Evolutionary conservation across 2,329 filamentous ascomycete species (phyloP).

Genomic region (Diplodia mutila): DNA sequence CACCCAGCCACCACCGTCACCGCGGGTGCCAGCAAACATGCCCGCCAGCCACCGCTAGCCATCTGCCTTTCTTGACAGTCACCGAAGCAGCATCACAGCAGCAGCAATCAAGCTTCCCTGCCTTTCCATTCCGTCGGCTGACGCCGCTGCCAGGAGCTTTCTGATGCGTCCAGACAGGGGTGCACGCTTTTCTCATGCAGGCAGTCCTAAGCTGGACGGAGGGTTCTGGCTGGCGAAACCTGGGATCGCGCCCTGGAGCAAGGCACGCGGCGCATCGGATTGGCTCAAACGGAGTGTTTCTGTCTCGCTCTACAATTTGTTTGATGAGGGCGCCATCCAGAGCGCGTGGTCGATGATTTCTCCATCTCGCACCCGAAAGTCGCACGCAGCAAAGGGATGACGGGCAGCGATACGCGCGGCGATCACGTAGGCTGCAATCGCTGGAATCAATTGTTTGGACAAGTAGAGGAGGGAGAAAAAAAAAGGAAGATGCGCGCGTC

Average conservation of each 20-base stretch:
- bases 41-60: conserved; percentile 16
- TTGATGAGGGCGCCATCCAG: background rate
- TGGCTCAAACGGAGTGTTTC: conserved; percentile 1
- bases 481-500: background rate
- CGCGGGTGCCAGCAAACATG: background rate
- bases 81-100: background rate
- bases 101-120: background rate
- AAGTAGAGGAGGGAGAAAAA: background rate
- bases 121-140: background rate
- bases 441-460: background rate
- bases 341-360: too few species aligned
- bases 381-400: background rate
- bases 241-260: conserved; percentile 15
- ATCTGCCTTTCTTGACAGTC: background rate
- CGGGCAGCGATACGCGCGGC: background rate
- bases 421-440: too few species aligned
- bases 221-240: background rate
- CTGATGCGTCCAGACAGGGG: conserved; percentile 1
- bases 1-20: conserved; percentile 21
- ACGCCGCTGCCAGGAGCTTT: background rate
- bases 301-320: background rate
- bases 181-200: background rate
- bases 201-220: background rate
- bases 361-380: background rate
- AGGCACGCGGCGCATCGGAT: conserved; percentile 8